These are phyloP conservation scores for Flaveria bidentis DNA, from an alignment of 129 eudicot species.

Conservation along the genomic window DNA sequence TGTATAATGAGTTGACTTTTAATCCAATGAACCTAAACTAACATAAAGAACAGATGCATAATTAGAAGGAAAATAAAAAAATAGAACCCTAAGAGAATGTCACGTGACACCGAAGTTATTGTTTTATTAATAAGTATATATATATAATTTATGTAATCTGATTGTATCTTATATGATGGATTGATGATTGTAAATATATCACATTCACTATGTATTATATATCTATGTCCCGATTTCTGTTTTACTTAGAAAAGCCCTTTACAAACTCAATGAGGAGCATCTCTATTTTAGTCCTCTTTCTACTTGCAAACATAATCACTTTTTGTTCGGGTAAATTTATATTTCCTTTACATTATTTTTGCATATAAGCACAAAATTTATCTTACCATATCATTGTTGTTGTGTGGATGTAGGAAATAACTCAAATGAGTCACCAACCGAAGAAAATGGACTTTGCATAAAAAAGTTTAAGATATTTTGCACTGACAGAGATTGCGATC, in stretches of 20 bases:
- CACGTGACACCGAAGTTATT: too few species aligned
- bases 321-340: not conserved
- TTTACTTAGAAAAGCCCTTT: not conserved
- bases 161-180: not conserved
- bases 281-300: not conserved
- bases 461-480: conserved; percentile 1
- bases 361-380: too few species aligned
- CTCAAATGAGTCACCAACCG: not conserved
- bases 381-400: too few species aligned
- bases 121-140: too few species aligned
- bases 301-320: conserved; percentile 6
- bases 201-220: not conserved
- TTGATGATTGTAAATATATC: not conserved
- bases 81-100: too few species aligned
- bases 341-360: not conserved
- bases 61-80: too few species aligned
- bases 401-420: not conserved
- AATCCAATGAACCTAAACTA: too few species aligned
- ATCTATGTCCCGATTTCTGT: not conserved
- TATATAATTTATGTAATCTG: not conserved
- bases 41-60: too few species aligned
- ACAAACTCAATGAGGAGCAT: not conserved
- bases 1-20: too few species aligned
- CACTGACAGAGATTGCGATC: not conserved
- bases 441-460: not conserved